Evolutionary conservation across 768 basidiomycete species (phyloP), one percentile per base, ranked within the genome.

Genomic region (Tricholomella constricta): DNA sequence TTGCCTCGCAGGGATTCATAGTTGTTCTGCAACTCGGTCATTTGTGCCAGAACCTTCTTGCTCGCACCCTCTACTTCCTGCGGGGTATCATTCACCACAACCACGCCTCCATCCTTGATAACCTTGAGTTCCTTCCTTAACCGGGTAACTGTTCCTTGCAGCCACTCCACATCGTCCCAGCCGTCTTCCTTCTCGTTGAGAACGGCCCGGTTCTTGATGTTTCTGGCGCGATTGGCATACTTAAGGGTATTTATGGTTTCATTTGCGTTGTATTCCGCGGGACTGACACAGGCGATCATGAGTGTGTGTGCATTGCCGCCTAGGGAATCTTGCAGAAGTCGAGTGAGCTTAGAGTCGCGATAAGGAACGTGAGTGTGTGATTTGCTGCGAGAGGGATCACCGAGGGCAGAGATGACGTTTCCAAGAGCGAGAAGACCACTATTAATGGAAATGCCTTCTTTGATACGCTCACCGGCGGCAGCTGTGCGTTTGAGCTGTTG

Each of bases 361-460:
- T 99, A 99, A 10, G 97, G 97, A 52, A 99, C 80, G 72, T 99
- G 94, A 15, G 89, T 90, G 63, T 91, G 78, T 17, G 89, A 84
- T 68, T 91, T 91, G 32, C 88, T 86, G 47, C 91, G 85, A 36
- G 89, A 78, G 26, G 96, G 96, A 71, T 98, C 96, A 6, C 93
- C 96, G 17, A 98, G 86, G 0, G 95, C 94, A 55, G 96, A 98
- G 54, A 99, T 98, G 63, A 99, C 97, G 69, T 99, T 99, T 41
- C 97, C 97, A 19, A 99, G 82, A 15, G 97, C 96, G 31, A 94
- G 81, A 29, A 99, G 84, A 55, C 97, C 97, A 56, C 91, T 90
- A 75, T 99, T 99, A 75, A 98, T 98, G 25, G 93, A 94, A 48
- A 97, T 97, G n/a, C 96, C 96, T 73, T 98, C 97, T 69, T 94